Evolutionary conservation across 2,329 filamentous ascomycete genomes (phyloP), one percentile per base, ranked within the genome.

Genomic region (Epichloe aotearoae): DNA sequence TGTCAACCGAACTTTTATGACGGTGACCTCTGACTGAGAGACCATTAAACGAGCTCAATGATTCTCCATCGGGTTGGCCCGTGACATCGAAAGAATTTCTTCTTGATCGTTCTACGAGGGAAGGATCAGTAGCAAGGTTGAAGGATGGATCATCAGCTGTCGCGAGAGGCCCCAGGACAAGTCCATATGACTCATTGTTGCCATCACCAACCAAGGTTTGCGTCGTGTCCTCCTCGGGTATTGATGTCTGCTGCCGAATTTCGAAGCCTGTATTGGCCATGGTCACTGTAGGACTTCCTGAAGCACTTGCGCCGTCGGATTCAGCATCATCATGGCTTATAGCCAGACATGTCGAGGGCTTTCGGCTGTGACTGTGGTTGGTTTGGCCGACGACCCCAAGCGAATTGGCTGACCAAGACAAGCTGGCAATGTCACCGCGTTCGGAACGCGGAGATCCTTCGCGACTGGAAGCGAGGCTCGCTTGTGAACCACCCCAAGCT

Each of bases 401-500:
- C 2, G 54, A 46, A 40, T 54, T 57, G 30, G 38, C 15, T 7
- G 41, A 39, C 52, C 52, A 54, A 12, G 34, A 46, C 33, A 37
- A 39, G 26, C 17, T 45, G 33, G 38, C n/a, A 43, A 67, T 69
- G 23, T 77, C 76, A 1, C 68, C 73, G 51, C 74, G 67, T 41
- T 75, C 71, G 4, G 73, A 73, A 26, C 68, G 65, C 2, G 75
- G 75, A 17, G 74, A 77, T 3, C 73, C 74, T 46, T 75, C 74
- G 5, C 69, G 66, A 38, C 73, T 73, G 3, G 76, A 79, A 55
- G 73, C 73, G 5, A 89, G 67, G 58, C 86, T 91, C 1, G 76
- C 81, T 59, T 88, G 85, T 52, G 87, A 93, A 4, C 86, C 85
- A 23, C 88, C 88, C 79, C 87, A 95, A 0, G 88, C 84, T 47